phyloP scores from a whole-genome alignment of 2,329 filamentous ascomycete genomes.

The Blastomyces parvus region DNA sequence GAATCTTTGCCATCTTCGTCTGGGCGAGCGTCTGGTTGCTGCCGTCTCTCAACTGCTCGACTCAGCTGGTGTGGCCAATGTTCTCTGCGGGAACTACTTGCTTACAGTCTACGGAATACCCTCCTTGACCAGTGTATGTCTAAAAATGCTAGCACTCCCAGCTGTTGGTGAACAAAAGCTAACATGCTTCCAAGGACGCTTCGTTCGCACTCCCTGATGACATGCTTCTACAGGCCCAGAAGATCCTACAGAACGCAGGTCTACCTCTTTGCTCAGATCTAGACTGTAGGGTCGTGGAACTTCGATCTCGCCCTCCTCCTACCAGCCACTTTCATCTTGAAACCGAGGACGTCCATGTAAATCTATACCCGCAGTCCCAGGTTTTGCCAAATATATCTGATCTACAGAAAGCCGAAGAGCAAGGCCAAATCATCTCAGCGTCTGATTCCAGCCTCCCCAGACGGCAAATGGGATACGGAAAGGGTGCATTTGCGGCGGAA shows the following conservation, averaged over 20 bases:
- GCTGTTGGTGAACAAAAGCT: neutral
- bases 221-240: conserved; percentile 4
- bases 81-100: conserved; percentile 25
- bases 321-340: conserved; percentile 13
- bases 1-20: neutral
- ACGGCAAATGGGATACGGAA: conserved; percentile 8
- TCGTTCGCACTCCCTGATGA: conserved; percentile 13
- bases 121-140: conserved; percentile 9
- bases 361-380: conserved; percentile 10
- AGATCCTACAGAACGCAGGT: conserved; percentile 5
- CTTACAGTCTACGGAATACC: conserved; percentile 24
- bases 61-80: conserved; percentile 17
- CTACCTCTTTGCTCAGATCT: conserved; percentile 6
- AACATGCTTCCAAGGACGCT: conserved; percentile 9
- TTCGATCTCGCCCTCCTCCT: conserved; percentile 10
- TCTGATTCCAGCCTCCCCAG: conserved; percentile 11
- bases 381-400: conserved; percentile 13
- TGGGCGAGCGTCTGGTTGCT: conserved; percentile 12
- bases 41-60: conserved; percentile 19
- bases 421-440: conserved; percentile 11
- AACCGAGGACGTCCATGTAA: conserved; percentile 8
- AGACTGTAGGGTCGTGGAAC: conserved; percentile 8
- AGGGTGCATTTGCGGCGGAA: conserved; percentile 11
- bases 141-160: neutral
- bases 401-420: neutral